Conservation (phyloP, 2,329 filamentous ascomycete species). For the Tympanopsis confertula region DNA sequence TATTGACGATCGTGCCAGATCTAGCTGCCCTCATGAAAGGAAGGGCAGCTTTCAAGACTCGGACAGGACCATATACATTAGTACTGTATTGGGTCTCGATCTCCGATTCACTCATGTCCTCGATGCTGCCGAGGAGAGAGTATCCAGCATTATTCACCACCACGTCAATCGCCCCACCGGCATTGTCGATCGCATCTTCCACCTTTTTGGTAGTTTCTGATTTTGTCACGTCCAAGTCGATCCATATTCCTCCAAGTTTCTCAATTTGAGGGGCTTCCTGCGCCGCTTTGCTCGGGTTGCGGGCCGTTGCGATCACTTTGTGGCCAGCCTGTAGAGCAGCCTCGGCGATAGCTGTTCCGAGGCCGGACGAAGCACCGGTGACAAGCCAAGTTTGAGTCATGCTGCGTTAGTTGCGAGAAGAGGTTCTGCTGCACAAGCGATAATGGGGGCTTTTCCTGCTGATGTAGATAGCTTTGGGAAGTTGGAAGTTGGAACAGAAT, state of each 20-base stretch:
- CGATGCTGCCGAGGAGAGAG: conserved; percentile 7
- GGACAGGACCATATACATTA: conserved; percentile 13
- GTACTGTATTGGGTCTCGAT: conserved; percentile 11
- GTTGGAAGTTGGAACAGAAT: too few relatives aligned
- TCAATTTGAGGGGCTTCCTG: conserved; percentile 7
- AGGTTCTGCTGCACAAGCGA: too few relatives aligned
- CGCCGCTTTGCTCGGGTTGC: conserved; percentile 9
- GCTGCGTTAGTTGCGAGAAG: neutral
- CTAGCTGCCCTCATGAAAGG: conserved; percentile 12
- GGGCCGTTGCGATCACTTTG: conserved; percentile 11
- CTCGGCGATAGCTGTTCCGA: conserved; percentile 9
- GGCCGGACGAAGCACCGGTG: conserved; percentile 8
- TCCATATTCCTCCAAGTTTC: conserved; percentile 5
- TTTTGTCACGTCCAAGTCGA: conserved; percentile 2
- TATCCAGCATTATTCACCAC: neutral
- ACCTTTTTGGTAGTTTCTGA: neutral
- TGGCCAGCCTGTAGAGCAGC: conserved; percentile 10
- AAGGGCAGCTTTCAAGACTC: conserved; percentile 9
- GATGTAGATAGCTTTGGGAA: too few relatives aligned
- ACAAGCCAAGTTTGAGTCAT: neutral
- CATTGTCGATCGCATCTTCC: neutral
- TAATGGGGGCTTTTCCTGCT: too few relatives aligned
- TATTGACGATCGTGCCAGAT: conserved; percentile 12
- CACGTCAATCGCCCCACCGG: neutral
- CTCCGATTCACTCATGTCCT: conserved; percentile 13